Conservation (phyloP, 2,329 filamentous ascomycete genomes). For the Colletotrichum liaoningense region DNA sequence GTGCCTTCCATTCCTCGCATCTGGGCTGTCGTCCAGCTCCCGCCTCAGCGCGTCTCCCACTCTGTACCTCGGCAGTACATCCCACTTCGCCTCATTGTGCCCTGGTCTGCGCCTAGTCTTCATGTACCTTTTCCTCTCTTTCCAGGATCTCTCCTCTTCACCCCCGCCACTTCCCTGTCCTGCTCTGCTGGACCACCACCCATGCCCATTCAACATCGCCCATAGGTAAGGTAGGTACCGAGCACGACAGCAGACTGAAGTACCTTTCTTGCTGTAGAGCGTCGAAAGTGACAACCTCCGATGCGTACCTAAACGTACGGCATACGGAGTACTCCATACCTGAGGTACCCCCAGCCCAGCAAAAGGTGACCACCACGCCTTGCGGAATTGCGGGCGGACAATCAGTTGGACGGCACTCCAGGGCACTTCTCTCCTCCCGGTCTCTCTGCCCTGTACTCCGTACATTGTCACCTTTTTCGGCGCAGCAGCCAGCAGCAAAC, state of each 20-base stretch:
- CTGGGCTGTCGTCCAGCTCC: not conserved
- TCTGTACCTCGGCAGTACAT: not conserved
- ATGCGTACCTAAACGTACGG: no score
- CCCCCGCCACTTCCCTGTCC: not conserved
- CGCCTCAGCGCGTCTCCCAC: not conserved
- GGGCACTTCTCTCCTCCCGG: no score
- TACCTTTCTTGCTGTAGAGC: no score
- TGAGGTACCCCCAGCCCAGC: no score
- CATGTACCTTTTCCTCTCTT: constrained; percentile 2
- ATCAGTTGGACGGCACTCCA: not conserved
- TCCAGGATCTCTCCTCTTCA: no score
- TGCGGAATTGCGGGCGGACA: not conserved
- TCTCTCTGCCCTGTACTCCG: no score
- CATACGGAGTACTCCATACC: no score
- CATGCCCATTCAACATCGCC: not conserved
- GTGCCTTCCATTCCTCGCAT: not conserved
- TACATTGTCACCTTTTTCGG: not conserved
- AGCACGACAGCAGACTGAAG: not conserved
- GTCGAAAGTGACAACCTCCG: no score
- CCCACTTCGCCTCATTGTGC: not conserved
- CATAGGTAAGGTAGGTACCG: not conserved
- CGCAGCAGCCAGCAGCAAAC: not conserved
- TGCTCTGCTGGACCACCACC: not conserved
- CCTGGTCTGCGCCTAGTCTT: not conserved
- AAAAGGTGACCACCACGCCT: not conserved